Conservation (phyloP, 192 early-diverging fungal genomes). For the Backusella australiensis region DNA sequence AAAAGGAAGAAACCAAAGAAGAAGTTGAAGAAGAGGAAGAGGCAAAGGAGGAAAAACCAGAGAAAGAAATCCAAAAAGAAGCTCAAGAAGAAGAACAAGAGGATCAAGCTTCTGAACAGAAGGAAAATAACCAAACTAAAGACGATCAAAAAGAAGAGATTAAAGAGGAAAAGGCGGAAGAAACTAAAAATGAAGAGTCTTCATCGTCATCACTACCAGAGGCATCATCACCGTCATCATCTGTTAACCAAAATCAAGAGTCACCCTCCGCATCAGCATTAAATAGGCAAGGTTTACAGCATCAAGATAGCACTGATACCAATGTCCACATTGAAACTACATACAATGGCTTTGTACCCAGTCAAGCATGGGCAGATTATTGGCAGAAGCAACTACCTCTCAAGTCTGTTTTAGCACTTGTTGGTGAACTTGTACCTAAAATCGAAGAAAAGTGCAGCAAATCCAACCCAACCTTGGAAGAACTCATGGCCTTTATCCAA, state of each 20-base stretch:
- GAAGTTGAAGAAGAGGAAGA: neutral
- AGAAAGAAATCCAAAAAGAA: neutral
- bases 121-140: neutral
- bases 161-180: neutral
- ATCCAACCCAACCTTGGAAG: slow-evolving; percentile 59
- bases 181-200: neutral
- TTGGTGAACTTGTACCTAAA: slow-evolving; percentile 63
- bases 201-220: neutral
- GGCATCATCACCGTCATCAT: neutral
- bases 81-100: no score
- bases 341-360: slow-evolving; percentile 63
- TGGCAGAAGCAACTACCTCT: slow-evolving; percentile 75
- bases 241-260: neutral
- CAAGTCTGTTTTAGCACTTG: slow-evolving; percentile 59
- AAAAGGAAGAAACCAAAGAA: neutral
- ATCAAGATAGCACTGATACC: neutral
- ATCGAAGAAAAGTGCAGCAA: slow-evolving; percentile 65
- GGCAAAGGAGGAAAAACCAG: neutral
- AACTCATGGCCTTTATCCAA: slow-evolving; percentile 53
- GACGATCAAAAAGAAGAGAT: neutral
- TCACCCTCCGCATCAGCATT: neutral
- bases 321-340: neutral
- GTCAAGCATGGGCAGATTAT: slow-evolving; percentile 65
- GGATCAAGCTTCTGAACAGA: neutral
- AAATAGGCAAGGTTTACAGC: neutral